phyloP scores from a whole-genome alignment of 305 asterid species.

The Petunia hybrid region DNA sequence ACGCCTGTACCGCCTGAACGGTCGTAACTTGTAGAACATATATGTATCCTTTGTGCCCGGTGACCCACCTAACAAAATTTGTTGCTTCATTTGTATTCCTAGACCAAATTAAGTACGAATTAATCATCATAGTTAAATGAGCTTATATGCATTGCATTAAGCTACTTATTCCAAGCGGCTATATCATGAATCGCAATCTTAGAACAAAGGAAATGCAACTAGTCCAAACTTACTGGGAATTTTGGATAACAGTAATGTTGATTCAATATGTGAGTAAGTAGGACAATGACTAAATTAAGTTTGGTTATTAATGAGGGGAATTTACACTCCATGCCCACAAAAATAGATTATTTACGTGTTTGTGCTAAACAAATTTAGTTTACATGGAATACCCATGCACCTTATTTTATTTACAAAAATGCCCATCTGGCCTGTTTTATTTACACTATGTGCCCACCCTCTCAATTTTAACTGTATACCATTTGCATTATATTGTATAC shows the following conservation, averaged over 20 bases:
- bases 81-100: neutral
- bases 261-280: neutral
- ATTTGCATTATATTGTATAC: no score
- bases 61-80: neutral
- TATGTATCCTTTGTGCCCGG: no score
- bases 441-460: no score
- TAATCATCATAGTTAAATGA: slow-evolving; percentile 1
- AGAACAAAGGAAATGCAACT: neutral
- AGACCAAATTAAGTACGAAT: neutral
- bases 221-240: neutral
- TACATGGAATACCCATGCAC: no score
- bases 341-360: no score
- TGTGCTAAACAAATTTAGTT: no score
- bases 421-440: no score
- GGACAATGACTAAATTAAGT: neutral
- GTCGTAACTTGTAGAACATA: no score
- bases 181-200: neutral
- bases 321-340: no score
- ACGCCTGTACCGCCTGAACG: no score
- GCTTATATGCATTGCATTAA: slow-evolving; percentile 18
- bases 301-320: neutral
- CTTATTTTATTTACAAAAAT: no score
- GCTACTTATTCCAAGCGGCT: neutral
- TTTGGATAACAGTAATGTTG: neutral
- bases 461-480: no score